These are phyloP conservation scores for Botrytis sinoallii DNA, from an alignment of 2,329 filamentous ascomycete species.

Conservation along the genomic window DNA sequence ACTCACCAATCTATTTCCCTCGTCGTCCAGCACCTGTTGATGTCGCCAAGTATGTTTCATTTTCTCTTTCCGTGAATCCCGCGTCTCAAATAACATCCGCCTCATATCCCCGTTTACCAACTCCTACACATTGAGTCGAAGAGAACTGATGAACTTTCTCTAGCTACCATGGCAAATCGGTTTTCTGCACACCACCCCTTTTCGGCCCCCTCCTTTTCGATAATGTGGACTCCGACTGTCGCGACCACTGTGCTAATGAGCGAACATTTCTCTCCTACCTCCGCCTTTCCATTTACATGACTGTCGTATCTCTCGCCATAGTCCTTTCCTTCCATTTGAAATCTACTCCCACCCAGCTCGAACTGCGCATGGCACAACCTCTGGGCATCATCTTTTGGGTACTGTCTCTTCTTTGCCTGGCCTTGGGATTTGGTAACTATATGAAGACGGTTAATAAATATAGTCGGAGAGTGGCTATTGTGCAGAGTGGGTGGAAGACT, in stretches of 20 bases:
- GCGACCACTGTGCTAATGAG: conserved; percentile 54
- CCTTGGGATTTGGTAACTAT: conserved; percentile 81
- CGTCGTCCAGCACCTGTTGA: conserved; percentile 6
- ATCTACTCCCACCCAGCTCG: conserved; percentile 62
- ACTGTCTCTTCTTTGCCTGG: conserved; percentile 72
- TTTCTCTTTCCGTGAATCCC: neutral
- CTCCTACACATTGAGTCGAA: neutral
- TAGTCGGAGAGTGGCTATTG: conserved; percentile 71
- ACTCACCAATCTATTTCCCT: conserved; percentile 9
- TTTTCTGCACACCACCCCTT: conserved; percentile 34
- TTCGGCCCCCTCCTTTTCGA: conserved; percentile 61
- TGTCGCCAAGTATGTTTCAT: neutral
- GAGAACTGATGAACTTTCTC: neutral
- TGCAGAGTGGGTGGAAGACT: conserved; percentile 92
- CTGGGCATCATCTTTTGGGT: conserved; percentile 87
- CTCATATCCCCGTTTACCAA: neutral
- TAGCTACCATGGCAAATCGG: conserved; percentile 26
- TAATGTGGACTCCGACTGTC: conserved; percentile 62
- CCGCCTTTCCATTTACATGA: conserved; percentile 84
- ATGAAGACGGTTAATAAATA: conserved; percentile 80
- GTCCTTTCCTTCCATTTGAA: conserved; percentile 92
- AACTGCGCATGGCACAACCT: conserved; percentile 75
- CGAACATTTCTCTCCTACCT: conserved; percentile 83
- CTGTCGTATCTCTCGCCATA: conserved; percentile 84
- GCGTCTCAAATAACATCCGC: neutral